A percentile compares a stretch with the other conserved stretches of the same genome.
These are phyloP conservation scores for Mesembryanthemum crystallinum DNA, from an alignment of 148 eudicot genomes.

Conservation along the genomic window DNA sequence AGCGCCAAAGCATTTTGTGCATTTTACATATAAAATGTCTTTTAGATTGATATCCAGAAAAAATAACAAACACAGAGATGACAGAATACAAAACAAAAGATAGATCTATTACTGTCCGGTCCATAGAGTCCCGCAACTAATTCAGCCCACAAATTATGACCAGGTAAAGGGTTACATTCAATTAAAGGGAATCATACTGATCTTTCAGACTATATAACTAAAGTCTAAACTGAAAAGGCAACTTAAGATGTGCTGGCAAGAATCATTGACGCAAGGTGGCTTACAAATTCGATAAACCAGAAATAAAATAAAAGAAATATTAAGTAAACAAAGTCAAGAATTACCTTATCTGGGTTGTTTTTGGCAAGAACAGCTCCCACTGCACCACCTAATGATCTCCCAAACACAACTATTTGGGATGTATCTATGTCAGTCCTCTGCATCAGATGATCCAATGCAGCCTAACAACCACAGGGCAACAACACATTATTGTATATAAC, in stretches of 20 bases:
- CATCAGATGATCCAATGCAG: constrained; percentile 87
- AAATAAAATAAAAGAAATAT: not conserved
- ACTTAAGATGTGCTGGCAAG: not conserved
- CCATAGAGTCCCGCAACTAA: no score
- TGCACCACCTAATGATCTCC: constrained; percentile 98
- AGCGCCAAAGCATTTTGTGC: no score
- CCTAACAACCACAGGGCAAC: constrained; percentile 43
- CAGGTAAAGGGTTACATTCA: not conserved
- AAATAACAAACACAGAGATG: no score
- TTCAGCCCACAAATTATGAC: no score
- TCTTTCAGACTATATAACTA: not conserved
- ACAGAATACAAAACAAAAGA: no score
- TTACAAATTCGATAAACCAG: not conserved
- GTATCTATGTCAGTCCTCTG: constrained; percentile 92
- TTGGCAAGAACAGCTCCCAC: constrained; percentile 79
- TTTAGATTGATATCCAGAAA: no score
- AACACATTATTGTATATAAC: not conserved
- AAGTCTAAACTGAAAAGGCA: not conserved
- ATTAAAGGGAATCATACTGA: not conserved
- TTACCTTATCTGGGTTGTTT: constrained; percentile 91
- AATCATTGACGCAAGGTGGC: not conserved
- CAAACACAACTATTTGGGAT: constrained; percentile 83
- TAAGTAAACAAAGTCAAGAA: not conserved
- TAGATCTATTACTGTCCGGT: no score
- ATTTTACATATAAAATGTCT: no score